phyloP scores from a whole-genome alignment of 2,329 filamentous ascomycete species.

The Ascochyta clinopodiicola region DNA sequence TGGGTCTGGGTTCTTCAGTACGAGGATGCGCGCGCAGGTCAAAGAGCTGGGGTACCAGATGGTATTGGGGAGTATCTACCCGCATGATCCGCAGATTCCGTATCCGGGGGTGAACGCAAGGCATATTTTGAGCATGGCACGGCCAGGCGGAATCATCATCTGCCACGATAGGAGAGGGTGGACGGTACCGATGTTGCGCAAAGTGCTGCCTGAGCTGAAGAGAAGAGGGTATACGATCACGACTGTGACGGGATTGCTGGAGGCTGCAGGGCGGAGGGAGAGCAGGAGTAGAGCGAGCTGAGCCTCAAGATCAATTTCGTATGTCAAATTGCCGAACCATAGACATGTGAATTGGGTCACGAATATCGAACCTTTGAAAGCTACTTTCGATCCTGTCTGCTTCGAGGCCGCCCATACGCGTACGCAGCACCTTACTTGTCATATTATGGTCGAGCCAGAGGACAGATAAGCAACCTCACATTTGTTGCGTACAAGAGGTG shows the following conservation, averaged over 20 bases:
- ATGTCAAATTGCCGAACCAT: no score
- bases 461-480: no score
- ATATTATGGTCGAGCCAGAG: no score
- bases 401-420: no score
- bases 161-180: constrained; percentile 86
- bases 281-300: no score
- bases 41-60: constrained; percentile 70
- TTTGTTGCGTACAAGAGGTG: no score
- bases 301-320: no score
- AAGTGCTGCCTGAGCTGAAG: constrained; percentile 74
- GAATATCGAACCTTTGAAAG: no score
- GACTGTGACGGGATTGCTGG: constrained; percentile 58
- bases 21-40: constrained; percentile 68
- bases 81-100: constrained; percentile 86
- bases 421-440: no score
- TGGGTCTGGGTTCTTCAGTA: constrained; percentile 82
- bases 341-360: no score
- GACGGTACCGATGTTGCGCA: constrained; percentile 79
- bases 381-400: no score
- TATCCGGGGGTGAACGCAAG: constrained; percentile 73
- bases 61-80: constrained; percentile 85
- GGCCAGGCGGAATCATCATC: constrained; percentile 79
- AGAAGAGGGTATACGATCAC: constrained; percentile 73
- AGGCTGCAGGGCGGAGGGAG: constrained; percentile 3
- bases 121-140: constrained; percentile 81